Conservation (phyloP, 202 grass and related monocot species). For the Hordeum pubiflorum region DNA sequence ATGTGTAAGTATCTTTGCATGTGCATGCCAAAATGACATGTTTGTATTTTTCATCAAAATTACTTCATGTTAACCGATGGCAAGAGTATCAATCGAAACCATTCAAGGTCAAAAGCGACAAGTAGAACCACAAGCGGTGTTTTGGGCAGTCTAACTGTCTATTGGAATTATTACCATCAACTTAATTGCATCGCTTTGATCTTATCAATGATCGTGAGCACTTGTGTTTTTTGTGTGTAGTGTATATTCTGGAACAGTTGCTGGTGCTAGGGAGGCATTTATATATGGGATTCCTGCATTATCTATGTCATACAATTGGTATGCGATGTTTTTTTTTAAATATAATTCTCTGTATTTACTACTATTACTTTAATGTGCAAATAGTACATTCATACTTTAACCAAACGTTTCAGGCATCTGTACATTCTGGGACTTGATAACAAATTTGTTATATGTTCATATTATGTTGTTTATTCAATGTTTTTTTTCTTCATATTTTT, state of each 20-base stretch:
- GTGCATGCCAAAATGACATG: not conserved
- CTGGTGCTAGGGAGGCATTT: conserved; percentile 94
- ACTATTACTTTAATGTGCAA: not conserved
- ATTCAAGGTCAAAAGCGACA: not conserved
- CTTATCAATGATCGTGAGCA: not conserved
- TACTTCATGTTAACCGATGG: not conserved
- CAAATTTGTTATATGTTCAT: not conserved
- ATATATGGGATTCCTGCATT: conserved; percentile 69
- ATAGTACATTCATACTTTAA: not conserved
- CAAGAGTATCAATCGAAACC: not conserved
- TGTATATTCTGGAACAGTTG: conserved; percentile 94
- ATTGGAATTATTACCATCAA: conserved; percentile 2
- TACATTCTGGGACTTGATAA: not conserved
- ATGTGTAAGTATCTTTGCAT: conserved; percentile 55
- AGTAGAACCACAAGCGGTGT: not conserved
- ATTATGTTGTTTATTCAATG: not conserved
- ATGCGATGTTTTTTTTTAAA: conserved; percentile 1
- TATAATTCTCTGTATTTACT: not conserved
- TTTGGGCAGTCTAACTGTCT: not conserved
- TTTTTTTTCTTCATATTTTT: not conserved
- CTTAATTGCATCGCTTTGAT: not conserved
- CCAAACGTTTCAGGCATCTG: not conserved
- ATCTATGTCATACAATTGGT: conserved; percentile 95
- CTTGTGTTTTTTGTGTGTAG: conserved; percentile 46
- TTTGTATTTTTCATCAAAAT: not conserved